Base-by-base conservation (phyloP, 345 rosid genomes). In the Turritis glabra region DNA sequence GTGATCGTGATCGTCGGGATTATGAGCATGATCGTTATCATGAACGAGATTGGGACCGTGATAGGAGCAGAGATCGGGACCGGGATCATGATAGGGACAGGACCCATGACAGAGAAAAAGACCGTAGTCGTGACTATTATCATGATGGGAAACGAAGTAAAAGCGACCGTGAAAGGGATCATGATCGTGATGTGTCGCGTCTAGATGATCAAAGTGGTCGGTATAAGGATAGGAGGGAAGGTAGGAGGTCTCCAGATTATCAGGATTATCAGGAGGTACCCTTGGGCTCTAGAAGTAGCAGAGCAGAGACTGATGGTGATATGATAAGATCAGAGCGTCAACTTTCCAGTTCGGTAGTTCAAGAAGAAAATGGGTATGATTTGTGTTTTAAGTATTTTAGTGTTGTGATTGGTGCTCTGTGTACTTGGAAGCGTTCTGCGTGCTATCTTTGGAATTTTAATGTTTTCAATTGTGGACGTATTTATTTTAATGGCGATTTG, bases 171-270 rank as follows among this genome's bases (percentile, higher is more conserved):
- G 78, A 77, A 12, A 72, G 80, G 44, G 82, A 86, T 32, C 47
- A 56, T 61, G 92, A 91, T 48, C 79, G 52, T 56, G 87, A 89
- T 61, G 80, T 73, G 53, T 59, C 66, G 13, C 63, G 65, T 47
- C 38, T 63, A 70, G 96, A 89, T 80, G 96, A 90, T 52, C 80
- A 80, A 21, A 80, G 80, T 76, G 78, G 67, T 32, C 84, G 86
- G 73, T 80, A 79, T 75, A 92, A 80, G 66, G 97, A 85, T 56
- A 79, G 82, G 72, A 85, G 85, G 80, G 90, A 83, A 74, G 80
- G 77, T 74, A 90, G 87, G 77, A 87, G 87, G 73, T 89, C 97
- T 70, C 90, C 89, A 8, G 90, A 86, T 61, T 90, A 89, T 54
- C 82, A 47, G 18, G 94, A 85, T 70, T 91, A 88, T 54, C 80